These are phyloP conservation scores for Avena atlantica DNA, from an alignment of 176 grass and related monocot species.

Conservation along the genomic window DNA sequence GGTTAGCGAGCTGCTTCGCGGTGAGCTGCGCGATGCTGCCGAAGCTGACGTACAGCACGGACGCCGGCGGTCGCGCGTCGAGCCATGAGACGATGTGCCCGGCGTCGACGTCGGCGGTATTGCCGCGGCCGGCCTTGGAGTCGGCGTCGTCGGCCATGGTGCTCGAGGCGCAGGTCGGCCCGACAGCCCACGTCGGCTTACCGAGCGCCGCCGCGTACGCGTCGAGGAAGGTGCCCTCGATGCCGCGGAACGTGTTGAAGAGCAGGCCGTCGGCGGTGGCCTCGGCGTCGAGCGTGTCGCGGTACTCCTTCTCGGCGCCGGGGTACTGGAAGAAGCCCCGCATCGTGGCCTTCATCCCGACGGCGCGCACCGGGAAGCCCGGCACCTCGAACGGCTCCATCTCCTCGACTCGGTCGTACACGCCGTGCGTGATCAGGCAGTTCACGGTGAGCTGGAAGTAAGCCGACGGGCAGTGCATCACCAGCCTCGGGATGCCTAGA, in stretches of 20 bases:
- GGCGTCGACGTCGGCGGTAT: conserved; percentile 27
- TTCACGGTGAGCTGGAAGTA: conserved; percentile 48
- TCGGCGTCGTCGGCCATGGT: not conserved
- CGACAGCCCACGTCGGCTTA: conserved; percentile 48
- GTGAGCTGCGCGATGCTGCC: conserved; percentile 45
- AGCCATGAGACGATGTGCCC: conserved; percentile 43
- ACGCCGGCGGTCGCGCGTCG: conserved; percentile 35
- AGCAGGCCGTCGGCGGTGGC: conserved; percentile 54
- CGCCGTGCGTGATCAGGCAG: conserved; percentile 17
- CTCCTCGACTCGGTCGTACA: conserved; percentile 44
- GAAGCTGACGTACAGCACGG: conserved; percentile 66
- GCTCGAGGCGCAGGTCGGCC: conserved; percentile 42
- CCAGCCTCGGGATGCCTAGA: conserved; percentile 36
- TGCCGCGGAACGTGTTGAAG: conserved; percentile 56
- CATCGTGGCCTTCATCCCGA: conserved; percentile 32
- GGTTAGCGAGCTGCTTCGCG: conserved; percentile 43
- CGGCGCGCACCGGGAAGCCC: conserved; percentile 43
- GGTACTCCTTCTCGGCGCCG: not conserved
- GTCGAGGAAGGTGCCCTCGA: conserved; percentile 51
- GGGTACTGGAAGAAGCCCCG: conserved; percentile 50
- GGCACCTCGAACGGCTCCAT: conserved; percentile 49
- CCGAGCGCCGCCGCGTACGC: conserved; percentile 1
- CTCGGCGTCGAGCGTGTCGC: conserved; percentile 31
- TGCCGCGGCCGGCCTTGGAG: conserved; percentile 44
- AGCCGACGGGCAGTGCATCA: conserved; percentile 45